Percentiles rank a stretch among this genome's conserved stretches.
phyloP scores from a whole-genome alignment of 164 flowering plant genomes.

The Annona cherimola region DNA sequence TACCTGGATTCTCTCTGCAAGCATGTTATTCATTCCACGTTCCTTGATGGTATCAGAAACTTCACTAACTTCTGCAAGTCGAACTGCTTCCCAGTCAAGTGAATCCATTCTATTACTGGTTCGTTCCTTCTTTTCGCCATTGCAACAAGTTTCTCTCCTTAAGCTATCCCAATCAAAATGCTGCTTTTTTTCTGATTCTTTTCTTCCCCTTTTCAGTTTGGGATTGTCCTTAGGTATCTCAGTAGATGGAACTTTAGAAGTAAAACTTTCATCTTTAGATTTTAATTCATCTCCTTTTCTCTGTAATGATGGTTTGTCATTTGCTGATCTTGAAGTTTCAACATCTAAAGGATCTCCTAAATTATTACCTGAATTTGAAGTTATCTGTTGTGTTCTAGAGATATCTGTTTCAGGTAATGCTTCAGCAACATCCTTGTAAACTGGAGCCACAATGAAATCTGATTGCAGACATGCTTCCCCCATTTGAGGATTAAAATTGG shows the following conservation, averaged over 20 bases:
- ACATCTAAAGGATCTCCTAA: conserved; percentile 12
- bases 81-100: conserved; percentile 70
- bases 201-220: conserved; percentile 31
- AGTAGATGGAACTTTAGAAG: conserved; percentile 12
- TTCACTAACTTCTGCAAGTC: conserved; percentile 43
- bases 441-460: conserved; percentile 5
- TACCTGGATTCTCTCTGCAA: conserved; percentile 76
- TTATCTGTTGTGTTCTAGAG: conserved; percentile 14
- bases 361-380: conserved; percentile 9
- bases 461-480: conserved; percentile 14
- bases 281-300: conserved; percentile 5
- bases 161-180: conserved; percentile 69
- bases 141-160: conserved; percentile 37
- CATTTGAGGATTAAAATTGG: conserved; percentile 11
- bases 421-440: conserved; percentile 13
- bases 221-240: conserved; percentile 14
- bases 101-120: conserved; percentile 45
- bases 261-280: conserved; percentile 12
- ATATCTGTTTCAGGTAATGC: conserved; percentile 12
- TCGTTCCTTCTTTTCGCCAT: conserved; percentile 36
- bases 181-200: conserved; percentile 29
- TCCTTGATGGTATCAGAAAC: conserved; percentile 52
- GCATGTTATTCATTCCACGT: conserved; percentile 61
- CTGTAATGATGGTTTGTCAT: conserved; percentile 4
- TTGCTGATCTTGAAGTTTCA: conserved; percentile 6